Evolutionary conservation across 2,329 filamentous ascomycete species (phyloP).

Genomic region (Fusarium pseudoanthophilum): DNA sequence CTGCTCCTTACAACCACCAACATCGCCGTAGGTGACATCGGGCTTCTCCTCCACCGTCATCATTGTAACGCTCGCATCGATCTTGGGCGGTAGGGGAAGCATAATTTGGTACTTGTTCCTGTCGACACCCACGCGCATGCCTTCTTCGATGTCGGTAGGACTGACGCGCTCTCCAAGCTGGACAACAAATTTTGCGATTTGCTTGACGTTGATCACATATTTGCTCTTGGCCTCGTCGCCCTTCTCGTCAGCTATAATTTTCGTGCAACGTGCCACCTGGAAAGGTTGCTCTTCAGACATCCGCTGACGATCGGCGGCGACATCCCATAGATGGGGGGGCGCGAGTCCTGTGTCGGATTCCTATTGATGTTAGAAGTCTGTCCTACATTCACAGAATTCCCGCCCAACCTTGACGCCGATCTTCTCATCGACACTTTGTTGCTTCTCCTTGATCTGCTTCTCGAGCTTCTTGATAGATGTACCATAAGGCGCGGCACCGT

Average conservation of each 20-base stretch:
- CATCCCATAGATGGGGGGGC: conserved; percentile 98
- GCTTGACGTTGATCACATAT: conserved; percentile 99
- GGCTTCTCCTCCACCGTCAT: conserved; percentile 99
- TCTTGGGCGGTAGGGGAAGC: conserved; percentile 94
- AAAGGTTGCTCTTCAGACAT: conserved; percentile 99
- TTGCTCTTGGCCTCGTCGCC: conserved; percentile 96
- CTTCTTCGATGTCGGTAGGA: conserved; percentile 98
- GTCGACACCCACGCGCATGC: conserved; percentile 98
- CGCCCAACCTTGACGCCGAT: conserved; percentile 80
- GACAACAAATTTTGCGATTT: conserved; percentile 99
- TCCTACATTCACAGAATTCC: not conserved
- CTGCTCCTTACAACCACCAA: conserved; percentile 99
- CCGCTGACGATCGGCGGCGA: conserved; percentile 95
- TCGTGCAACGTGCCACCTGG: conserved; percentile 97
- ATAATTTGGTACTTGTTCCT: conserved; percentile 99
- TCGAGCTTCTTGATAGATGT: conserved; percentile 95
- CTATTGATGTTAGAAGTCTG: conserved; percentile 56
- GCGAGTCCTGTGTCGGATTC: conserved; percentile 99
- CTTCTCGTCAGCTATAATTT: conserved; percentile 98
- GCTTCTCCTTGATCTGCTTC: conserved; percentile 99
- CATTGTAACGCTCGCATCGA: conserved; percentile 99
- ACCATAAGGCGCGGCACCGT: conserved; percentile 95
- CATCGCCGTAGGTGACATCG: conserved; percentile 98
- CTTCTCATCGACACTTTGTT: conserved; percentile 98
- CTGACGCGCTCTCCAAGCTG: conserved; percentile 96